A percentile compares a stretch with the other conserved stretches of the same genome.
These are phyloP conservation scores for Cucurbita moschata DNA, from an alignment of 306 rosid species.

Conservation along the genomic window DNA sequence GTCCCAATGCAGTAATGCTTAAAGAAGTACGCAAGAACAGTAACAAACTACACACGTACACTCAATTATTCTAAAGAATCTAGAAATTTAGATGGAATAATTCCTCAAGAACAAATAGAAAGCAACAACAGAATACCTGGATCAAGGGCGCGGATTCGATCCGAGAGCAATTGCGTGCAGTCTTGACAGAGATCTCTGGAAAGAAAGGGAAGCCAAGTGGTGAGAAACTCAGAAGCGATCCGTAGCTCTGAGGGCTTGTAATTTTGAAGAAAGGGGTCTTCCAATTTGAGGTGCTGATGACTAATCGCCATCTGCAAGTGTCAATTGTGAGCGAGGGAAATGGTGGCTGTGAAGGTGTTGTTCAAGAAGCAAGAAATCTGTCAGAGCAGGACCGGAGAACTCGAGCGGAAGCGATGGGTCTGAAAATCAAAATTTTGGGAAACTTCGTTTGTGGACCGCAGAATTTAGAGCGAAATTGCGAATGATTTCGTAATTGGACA, in stretches of 20 bases:
- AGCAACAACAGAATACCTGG: constrained; percentile 25
- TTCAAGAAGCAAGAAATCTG: background rate
- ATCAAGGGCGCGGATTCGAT: constrained; percentile 59
- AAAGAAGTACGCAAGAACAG: background rate
- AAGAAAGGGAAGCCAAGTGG: constrained; percentile 83
- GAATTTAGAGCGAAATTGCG: background rate
- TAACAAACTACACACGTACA: background rate
- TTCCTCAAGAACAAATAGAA: background rate
- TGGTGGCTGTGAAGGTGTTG: background rate
- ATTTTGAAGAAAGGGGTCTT: constrained; percentile 40
- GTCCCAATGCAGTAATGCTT: background rate
- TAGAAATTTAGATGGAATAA: background rate
- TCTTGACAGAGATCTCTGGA: constrained; percentile 59
- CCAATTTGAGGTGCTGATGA: constrained; percentile 11
- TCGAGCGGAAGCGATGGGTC: background rate
- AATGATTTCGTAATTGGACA: background rate
- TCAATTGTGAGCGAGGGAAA: constrained; percentile 8
- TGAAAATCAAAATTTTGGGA: background rate
- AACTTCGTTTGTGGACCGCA: background rate
- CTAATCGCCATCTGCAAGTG: constrained; percentile 21
- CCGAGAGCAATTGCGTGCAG: constrained; percentile 49
- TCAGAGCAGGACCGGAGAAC: background rate
- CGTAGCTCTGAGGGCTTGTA: constrained; percentile 59
- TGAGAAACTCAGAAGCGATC: constrained; percentile 80
- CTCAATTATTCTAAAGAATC: background rate